phyloP scores from a whole-genome alignment of 768 basidiomycete genomes.

The Lactarius trivialis region DNA sequence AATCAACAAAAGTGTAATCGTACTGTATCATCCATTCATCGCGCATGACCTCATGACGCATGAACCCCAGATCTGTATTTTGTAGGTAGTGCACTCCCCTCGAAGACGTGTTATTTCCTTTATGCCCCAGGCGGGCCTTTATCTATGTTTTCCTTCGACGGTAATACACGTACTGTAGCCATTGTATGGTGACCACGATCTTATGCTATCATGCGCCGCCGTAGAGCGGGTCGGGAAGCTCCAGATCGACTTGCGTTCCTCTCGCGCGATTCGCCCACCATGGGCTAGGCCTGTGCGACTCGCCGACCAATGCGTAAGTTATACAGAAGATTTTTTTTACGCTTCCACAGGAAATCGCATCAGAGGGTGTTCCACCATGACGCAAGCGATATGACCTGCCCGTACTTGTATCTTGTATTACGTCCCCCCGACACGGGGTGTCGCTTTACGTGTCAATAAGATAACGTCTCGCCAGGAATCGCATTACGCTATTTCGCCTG shows the following conservation, averaged over 20 bases:
- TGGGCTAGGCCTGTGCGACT: not conserved
- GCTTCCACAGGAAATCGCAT: not conserved
- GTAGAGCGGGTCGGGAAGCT: not conserved
- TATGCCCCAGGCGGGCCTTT: not conserved
- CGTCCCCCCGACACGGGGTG: not conserved
- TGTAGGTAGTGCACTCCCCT: not conserved
- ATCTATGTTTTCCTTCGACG: not conserved
- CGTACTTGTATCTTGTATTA: not conserved
- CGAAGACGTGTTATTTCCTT: not conserved
- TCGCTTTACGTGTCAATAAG: not conserved
- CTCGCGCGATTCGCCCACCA: not conserved
- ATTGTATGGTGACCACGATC: not conserved
- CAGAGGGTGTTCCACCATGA: not conserved
- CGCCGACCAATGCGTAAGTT: not conserved
- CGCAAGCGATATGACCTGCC: not conserved
- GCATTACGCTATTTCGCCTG: too few species aligned
- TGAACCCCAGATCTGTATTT: not conserved
- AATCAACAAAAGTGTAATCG: not conserved
- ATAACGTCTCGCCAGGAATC: not conserved
- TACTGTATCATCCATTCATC: not conserved
- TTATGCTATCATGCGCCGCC: not conserved
- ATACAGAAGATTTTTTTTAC: too few species aligned
- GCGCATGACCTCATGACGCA: not conserved
- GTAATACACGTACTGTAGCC: not conserved
- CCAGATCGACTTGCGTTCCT: not conserved